These are phyloP conservation scores for Spergularia azorica DNA, from an alignment of 179 eudicot genomes.

Conservation along the genomic window DNA sequence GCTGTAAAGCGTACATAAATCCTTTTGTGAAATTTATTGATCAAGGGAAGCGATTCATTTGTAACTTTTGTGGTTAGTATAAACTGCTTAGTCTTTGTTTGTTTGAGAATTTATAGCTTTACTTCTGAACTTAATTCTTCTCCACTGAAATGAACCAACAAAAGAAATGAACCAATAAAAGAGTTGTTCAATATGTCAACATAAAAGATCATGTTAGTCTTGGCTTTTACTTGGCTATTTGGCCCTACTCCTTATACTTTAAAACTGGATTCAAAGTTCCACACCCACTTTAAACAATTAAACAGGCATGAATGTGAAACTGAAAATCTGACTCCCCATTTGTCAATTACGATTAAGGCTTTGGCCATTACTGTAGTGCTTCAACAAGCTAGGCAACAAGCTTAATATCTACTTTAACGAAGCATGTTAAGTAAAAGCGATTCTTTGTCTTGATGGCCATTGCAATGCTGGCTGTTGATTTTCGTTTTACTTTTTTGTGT, in stretches of 20 bases:
- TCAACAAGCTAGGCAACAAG: neutral
- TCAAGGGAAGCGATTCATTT: slow-evolving; percentile 88
- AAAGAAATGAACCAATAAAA: neutral
- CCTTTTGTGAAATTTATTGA: slow-evolving; percentile 93
- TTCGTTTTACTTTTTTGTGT: slow-evolving; percentile 2
- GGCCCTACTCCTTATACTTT: neutral
- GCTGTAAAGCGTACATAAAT: slow-evolving; percentile 96
- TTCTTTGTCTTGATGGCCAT: slow-evolving; percentile 1
- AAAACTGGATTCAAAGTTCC: slow-evolving; percentile 8
- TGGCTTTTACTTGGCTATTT: neutral
- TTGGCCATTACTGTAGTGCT: neutral
- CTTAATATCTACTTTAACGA: neutral
- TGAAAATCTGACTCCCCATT: neutral
- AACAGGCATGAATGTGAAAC: neutral
- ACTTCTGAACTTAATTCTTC: neutral
- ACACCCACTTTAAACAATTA: neutral
- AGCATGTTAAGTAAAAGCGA: neutral
- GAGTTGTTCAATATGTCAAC: neutral
- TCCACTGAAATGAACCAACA: neutral
- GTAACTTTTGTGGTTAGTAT: slow-evolving; percentile 92
- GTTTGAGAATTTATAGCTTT: neutral
- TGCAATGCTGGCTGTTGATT: slow-evolving; percentile 1
- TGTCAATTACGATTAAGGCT: neutral
- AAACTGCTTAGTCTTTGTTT: neutral
- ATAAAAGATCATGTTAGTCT: neutral